Conservation (phyloP, 345 rosid genomes). For the Gossypium arboreum region DNA sequence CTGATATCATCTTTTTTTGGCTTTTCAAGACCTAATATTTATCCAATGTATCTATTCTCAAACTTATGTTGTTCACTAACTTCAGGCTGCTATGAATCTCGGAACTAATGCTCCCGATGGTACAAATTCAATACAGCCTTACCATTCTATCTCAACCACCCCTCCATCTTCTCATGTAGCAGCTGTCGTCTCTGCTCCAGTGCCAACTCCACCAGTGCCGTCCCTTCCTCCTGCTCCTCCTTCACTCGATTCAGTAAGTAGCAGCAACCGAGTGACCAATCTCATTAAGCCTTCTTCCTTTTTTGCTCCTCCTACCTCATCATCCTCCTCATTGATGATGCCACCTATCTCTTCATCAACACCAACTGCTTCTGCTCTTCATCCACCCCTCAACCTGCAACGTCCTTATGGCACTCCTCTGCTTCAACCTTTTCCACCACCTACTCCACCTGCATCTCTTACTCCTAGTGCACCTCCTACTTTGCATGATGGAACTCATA, state of each 20-base stretch:
- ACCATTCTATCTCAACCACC: slow-evolving; percentile 31
- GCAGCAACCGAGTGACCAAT: slow-evolving; percentile 36
- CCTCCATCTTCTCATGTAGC: slow-evolving; percentile 41
- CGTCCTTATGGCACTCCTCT: slow-evolving; percentile 57
- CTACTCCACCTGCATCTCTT: slow-evolving; percentile 60
- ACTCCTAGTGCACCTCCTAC: slow-evolving; percentile 33
- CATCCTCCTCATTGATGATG: slow-evolving; percentile 38
- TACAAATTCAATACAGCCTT: slow-evolving; percentile 33
- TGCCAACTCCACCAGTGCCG: slow-evolving; percentile 31
- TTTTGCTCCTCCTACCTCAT: slow-evolving; percentile 41
- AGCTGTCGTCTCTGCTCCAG: slow-evolving; percentile 26
- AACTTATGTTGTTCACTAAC: not conserved
- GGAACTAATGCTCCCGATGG: slow-evolving; percentile 38
- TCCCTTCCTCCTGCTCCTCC: slow-evolving; percentile 35
- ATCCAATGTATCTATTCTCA: slow-evolving; percentile 9
- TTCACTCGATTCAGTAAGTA: slow-evolving; percentile 36
- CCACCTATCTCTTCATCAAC: slow-evolving; percentile 42
- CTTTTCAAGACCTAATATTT: not conserved
- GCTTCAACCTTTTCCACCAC: slow-evolving; percentile 77
- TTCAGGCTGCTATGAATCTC: slow-evolving; percentile 44
- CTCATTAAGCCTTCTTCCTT: slow-evolving; percentile 62
- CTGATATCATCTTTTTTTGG: not conserved
- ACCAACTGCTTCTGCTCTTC: slow-evolving; percentile 35
- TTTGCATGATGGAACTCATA: slow-evolving; percentile 25
- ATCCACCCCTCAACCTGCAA: slow-evolving; percentile 46